phyloP scores from a whole-genome alignment of 2,329 filamentous ascomycete species.

The Neonectria ditissima region DNA sequence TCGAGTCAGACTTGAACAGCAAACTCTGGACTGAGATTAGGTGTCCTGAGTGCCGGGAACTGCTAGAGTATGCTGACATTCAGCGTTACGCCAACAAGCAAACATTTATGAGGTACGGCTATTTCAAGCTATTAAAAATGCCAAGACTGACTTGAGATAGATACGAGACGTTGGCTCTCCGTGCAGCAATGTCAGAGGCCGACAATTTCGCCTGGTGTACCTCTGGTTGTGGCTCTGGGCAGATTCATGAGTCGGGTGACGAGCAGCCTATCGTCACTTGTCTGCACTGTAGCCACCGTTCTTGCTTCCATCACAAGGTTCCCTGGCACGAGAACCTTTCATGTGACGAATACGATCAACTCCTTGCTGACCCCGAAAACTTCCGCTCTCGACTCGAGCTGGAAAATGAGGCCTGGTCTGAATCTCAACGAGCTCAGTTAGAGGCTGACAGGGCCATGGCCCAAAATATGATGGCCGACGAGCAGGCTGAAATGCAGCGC shows the following conservation, averaged over 20 bases:
- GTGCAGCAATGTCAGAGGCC: slow-evolving; percentile 56
- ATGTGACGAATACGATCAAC: slow-evolving; percentile 57
- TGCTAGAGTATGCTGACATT: slow-evolving; percentile 59
- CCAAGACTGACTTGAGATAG: slow-evolving; percentile 37
- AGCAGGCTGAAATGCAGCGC: slow-evolving; percentile 42
- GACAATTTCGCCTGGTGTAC: slow-evolving; percentile 67
- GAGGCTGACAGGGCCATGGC: slow-evolving; percentile 56
- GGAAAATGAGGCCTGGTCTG: slow-evolving; percentile 49
- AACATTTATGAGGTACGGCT: slow-evolving; percentile 56
- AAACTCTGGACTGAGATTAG: slow-evolving; percentile 59
- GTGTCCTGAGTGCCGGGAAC: slow-evolving; percentile 64
- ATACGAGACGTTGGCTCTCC: slow-evolving; percentile 58
- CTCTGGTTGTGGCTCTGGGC: slow-evolving; percentile 62
- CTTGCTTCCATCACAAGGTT: slow-evolving; percentile 57
- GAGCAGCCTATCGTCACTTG: slow-evolving; percentile 57
- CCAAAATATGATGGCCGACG: slow-evolving; percentile 47
- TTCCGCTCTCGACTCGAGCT: slow-evolving; percentile 54
- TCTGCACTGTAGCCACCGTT: slow-evolving; percentile 52
- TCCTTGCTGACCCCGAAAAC: slow-evolving; percentile 52
- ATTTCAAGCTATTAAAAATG: neutral
- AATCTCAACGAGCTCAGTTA: slow-evolving; percentile 60
- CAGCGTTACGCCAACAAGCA: slow-evolving; percentile 57
- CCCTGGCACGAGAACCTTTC: slow-evolving; percentile 57
- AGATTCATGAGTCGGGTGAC: slow-evolving; percentile 59
- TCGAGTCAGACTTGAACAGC: slow-evolving; percentile 49